Base-by-base conservation (phyloP, 345 rosid genomes). In the Carallia brachiata region DNA sequence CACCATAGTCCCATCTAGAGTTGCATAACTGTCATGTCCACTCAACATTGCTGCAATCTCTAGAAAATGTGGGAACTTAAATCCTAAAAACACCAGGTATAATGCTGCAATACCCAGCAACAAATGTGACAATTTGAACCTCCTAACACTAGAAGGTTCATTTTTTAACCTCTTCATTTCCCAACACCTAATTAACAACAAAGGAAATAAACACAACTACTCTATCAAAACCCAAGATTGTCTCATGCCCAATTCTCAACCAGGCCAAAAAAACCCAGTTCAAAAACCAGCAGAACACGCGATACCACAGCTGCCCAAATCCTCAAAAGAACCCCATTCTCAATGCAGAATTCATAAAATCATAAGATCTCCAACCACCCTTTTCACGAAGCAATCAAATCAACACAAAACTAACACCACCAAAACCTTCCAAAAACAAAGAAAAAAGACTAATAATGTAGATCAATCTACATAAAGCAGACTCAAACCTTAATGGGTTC, bases 51-150 rank as follows among this genome's bases (percentile, higher is more conserved):
- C 73, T 0, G 86, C 89, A 82, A 84, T 75, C 81, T 90, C 86
- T 52, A 95, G 70, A 75, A 92, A 92, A 79, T 84, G 88, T 32
- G 93, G 97, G 77, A 95, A 87, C 84, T 90, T 95, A 36, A 86
- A 80, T 28, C 92, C 89, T 66, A 92, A 77, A 70, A 95, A 87
- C 70, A 92, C 71, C 74, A 95, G 81, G 87, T 92, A 95, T 44
- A 89, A 70, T 58, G 85, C 82, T 31, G 84, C 94, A 63, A 90
- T 9, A 60, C 77, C 90, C 70, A 95, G 68, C 77, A 91, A 72
- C 34, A 90, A 69, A 84, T 91, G 97, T 52, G 96, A 88, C 84
- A 89, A 69, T 76, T 83, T 95, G 84, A 74, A 89, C 88, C 91
- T 87, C 85, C 90, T 87, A 58, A 66, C 73, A 66, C 77, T 77